phyloP scores from a whole-genome alignment of 495 filamentous ascomycete species.

The Xylaria cubensis region DNA sequence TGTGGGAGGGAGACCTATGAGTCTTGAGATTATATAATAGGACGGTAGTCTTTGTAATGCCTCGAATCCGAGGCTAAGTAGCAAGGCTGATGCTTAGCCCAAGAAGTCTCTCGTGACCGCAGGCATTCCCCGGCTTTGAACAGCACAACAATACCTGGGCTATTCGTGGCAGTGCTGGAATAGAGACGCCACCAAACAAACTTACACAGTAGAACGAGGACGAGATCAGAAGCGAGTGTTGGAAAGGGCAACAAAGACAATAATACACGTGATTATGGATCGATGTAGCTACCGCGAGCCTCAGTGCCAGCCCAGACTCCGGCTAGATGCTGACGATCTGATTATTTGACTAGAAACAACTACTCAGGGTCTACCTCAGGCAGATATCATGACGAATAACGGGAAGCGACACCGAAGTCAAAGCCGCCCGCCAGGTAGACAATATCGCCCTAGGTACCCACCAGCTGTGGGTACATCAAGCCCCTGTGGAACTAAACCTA shows the following conservation, averaged over 20 bases:
- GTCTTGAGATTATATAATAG: not conserved
- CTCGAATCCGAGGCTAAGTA: not conserved
- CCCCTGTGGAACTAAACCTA: not conserved
- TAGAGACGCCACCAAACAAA: not conserved
- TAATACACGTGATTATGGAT: not conserved
- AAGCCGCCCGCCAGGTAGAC: not conserved
- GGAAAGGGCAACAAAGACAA: slow-evolving; percentile 9
- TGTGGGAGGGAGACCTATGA: not conserved
- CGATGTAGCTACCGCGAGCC: not conserved
- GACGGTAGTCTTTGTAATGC: not conserved
- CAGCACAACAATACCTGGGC: not conserved
- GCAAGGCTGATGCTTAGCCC: not conserved
- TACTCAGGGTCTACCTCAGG: not conserved
- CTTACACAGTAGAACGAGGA: not conserved
- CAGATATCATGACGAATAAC: not conserved
- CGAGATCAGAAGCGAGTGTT: not conserved
- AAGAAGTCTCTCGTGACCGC: slow-evolving; percentile 10
- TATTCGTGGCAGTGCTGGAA: not conserved
- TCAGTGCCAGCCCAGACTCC: not conserved
- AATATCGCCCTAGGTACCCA: not conserved
- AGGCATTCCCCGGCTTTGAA: not conserved
- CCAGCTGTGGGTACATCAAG: not conserved
- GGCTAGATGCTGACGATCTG: not conserved
- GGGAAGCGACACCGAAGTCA: not conserved
- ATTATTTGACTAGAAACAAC: not conserved